These are phyloP conservation scores for Strigomonas oncopelti DNA, from an alignment of 208 protist species.

Conservation along the genomic window DNA sequence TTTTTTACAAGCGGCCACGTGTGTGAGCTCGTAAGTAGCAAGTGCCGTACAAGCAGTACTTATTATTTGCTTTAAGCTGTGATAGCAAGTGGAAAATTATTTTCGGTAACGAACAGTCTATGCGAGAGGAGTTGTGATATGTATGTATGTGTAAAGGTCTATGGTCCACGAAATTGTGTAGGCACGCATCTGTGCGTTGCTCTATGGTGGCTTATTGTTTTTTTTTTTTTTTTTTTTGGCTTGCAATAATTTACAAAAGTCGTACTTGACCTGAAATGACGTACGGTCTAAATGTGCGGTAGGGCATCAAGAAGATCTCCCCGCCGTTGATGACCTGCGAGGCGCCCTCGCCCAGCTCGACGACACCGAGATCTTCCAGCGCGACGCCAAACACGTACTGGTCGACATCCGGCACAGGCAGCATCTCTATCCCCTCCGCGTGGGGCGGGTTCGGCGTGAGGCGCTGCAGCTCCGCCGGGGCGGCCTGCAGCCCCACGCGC, in stretches of 20 bases:
- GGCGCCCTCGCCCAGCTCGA: slow-evolving; percentile 65
- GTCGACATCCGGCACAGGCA: slow-evolving; percentile 64
- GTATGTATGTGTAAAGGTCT: too few relatives aligned
- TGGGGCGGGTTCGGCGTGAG: slow-evolving; percentile 59
- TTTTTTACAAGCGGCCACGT: too few relatives aligned
- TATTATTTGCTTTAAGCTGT: too few relatives aligned
- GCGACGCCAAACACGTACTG: slow-evolving; percentile 81
- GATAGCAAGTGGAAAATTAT: too few relatives aligned
- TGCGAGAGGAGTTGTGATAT: too few relatives aligned
- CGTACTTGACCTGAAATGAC: slow-evolving; percentile 67
- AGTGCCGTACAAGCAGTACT: too few relatives aligned
- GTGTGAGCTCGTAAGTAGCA: too few relatives aligned
- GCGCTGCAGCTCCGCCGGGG: slow-evolving; percentile 53
- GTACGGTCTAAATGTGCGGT: slow-evolving; percentile 63
- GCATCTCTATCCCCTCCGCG: slow-evolving; percentile 72
- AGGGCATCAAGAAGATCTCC: slow-evolving; percentile 83
- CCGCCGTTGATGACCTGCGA: slow-evolving; percentile 67
- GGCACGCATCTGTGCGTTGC: too few relatives aligned
- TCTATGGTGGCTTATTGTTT: slow-evolving; percentile 6
- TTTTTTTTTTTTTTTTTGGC: slow-evolving; percentile 7
- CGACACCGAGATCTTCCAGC: slow-evolving; percentile 72
- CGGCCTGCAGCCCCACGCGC: slow-evolving; percentile 56
- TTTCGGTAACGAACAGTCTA: too few relatives aligned
- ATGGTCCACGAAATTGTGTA: too few relatives aligned
- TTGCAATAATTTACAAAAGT: slow-evolving; percentile 40